Conservation (phyloP, 345 rosid genomes). For the Citrus unshiu region DNA sequence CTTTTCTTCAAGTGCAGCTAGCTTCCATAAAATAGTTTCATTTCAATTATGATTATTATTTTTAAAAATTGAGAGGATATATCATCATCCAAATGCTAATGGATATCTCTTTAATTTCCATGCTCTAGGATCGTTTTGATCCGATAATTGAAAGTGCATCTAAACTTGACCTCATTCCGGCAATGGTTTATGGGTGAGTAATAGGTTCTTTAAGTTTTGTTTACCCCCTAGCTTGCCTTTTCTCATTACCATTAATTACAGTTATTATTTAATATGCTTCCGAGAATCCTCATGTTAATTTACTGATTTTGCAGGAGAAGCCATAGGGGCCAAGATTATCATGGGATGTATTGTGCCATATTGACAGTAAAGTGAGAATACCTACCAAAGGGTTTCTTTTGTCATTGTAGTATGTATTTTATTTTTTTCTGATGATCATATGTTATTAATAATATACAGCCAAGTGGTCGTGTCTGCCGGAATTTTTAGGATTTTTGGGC, state of each 20-base stretch:
- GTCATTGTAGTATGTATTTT: neutral
- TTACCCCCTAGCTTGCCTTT: neutral
- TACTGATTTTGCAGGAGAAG: slow-evolving; percentile 41
- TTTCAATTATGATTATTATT: neutral
- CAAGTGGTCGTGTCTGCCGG: slow-evolving; percentile 76
- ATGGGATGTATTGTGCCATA: slow-evolving; percentile 84
- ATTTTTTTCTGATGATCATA: neutral
- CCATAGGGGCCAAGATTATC: slow-evolving; percentile 62
- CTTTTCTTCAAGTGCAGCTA: neutral
- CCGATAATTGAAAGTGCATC: slow-evolving; percentile 66
- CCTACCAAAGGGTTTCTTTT: neutral
- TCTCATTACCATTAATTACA: neutral
- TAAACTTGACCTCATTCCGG: slow-evolving; percentile 74
- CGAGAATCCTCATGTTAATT: neutral
- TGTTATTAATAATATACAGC: slow-evolving; percentile 41
- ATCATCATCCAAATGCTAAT: slow-evolving; percentile 6
- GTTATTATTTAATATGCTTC: neutral
- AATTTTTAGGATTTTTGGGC: slow-evolving; percentile 72
- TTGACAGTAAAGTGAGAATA: slow-evolving; percentile 75
- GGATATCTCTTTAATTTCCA: slow-evolving; percentile 6
- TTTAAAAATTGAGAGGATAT: neutral
- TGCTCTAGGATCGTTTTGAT: slow-evolving; percentile 69
- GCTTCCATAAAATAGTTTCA: neutral
- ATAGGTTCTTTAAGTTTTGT: neutral
- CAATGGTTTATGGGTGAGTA: slow-evolving; percentile 84